Percentiles rank a stretch among this genome's conserved stretches.
Conservation (phyloP, 768 basidiomycete species). For the Lentinula guzmanii region DNA sequence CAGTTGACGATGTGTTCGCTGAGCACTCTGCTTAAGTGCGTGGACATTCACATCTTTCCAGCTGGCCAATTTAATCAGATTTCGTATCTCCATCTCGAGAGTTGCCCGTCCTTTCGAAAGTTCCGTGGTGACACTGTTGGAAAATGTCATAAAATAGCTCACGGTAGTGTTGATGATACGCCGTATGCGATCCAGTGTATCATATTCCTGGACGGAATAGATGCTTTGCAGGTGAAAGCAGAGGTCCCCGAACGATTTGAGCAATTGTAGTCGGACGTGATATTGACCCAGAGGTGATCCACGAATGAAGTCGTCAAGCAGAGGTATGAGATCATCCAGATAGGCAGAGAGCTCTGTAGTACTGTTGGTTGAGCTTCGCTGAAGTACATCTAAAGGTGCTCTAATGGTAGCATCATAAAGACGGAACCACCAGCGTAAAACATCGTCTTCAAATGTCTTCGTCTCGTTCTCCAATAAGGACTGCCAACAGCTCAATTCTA, state of each 20-base stretch:
- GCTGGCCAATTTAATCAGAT: constrained; percentile 90
- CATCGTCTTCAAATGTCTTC: constrained; percentile 41
- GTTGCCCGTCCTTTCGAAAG: constrained; percentile 48
- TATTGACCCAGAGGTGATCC: constrained; percentile 84
- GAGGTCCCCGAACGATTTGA: constrained; percentile 62
- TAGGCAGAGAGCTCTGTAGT: constrained; percentile 38
- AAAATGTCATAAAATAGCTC: constrained; percentile 60
- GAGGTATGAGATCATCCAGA: constrained; percentile 60
- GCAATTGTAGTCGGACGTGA: constrained; percentile 54
- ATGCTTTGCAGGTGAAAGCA: constrained; percentile 27
- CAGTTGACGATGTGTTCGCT: constrained; percentile 83
- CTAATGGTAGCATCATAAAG: constrained; percentile 76
- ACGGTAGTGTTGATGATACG: constrained; percentile 57
- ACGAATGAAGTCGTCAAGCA: constrained; percentile 76
- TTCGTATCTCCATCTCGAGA: constrained; percentile 77
- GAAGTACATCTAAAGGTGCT: constrained; percentile 46
- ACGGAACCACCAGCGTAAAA: constrained; percentile 81
- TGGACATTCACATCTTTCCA: constrained; percentile 98
- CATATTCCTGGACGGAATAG: constrained; percentile 22
- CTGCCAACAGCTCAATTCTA: constrained; percentile 88
- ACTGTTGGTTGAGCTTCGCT: constrained; percentile 27
- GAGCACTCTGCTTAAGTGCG: constrained; percentile 87
- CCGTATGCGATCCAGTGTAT: constrained; percentile 41
- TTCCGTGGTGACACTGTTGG: constrained; percentile 34
- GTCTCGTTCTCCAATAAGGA: constrained; percentile 70